Conservation (phyloP, 352 stramenopile species). For the Globisporangium paddicum region DNA sequence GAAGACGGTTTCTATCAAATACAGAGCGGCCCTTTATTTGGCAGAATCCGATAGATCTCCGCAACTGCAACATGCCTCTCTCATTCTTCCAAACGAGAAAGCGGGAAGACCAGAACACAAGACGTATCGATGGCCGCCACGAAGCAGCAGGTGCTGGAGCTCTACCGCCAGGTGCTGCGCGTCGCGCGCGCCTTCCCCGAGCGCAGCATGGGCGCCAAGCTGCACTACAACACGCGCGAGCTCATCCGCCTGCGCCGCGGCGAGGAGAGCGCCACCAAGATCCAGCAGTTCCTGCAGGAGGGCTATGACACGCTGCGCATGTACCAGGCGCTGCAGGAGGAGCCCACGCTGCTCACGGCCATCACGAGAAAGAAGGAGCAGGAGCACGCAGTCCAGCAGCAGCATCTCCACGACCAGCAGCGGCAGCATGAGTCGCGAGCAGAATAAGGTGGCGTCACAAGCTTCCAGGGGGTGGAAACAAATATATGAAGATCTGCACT, state of each 20-base stretch:
- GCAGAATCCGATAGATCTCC: neutral
- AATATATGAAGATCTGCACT: neutral
- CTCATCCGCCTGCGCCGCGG: conserved; percentile 52
- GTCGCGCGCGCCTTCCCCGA: conserved; percentile 50
- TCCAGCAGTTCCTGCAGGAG: conserved; percentile 42
- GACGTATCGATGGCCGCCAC: neutral
- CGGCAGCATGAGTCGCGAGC: neutral
- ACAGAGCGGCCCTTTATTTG: neutral
- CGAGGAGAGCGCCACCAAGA: conserved; percentile 33
- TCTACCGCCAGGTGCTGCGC: conserved; percentile 55
- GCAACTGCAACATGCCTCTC: neutral
- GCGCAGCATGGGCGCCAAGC: conserved; percentile 58
- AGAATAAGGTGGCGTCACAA: neutral
- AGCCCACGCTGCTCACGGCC: conserved; percentile 37
- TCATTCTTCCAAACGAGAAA: neutral
- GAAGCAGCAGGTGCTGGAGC: conserved; percentile 43
- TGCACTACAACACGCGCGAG: conserved; percentile 72
- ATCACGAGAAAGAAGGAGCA: conserved; percentile 51
- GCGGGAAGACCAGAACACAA: neutral
- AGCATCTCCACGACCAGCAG: conserved; percentile 2
- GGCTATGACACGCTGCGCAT: conserved; percentile 54
- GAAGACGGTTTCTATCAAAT: no score
- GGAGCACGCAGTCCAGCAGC: neutral
- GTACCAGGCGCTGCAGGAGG: conserved; percentile 45
- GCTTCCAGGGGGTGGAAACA: neutral